Conservation (phyloP, 169 alveolate genomes). For the Amoebophrya sp. region DNA sequence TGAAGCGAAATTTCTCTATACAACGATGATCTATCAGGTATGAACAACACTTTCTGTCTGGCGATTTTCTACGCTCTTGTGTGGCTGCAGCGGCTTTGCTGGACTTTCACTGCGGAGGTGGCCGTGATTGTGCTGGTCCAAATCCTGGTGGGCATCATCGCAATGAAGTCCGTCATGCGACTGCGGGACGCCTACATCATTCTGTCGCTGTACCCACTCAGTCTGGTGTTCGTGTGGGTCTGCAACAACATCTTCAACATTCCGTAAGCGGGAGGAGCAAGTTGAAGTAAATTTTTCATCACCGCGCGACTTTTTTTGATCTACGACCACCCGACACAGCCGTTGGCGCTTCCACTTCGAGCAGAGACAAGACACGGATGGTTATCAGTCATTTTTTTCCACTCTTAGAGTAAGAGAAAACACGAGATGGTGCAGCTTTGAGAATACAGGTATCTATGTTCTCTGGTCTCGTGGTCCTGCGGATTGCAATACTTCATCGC, state of each 20-base stretch:
- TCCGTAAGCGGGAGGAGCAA: too few relatives aligned
- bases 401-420: too few relatives aligned
- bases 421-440: too few relatives aligned
- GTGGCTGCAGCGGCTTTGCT: constrained; percentile 38
- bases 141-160: not conserved
- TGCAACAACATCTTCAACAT: not conserved
- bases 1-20: not conserved
- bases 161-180: not conserved
- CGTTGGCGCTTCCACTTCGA: too few relatives aligned
- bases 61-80: constrained; percentile 45
- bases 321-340: too few relatives aligned
- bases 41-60: constrained; percentile 52
- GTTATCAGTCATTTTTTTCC: too few relatives aligned
- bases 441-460: too few relatives aligned
- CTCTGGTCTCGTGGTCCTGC: too few relatives aligned
- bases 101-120: constrained; percentile 49
- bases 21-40: constrained; percentile 36
- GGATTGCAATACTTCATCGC: too few relatives aligned
- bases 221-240: not conserved
- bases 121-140: constrained; percentile 39
- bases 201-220: not conserved
- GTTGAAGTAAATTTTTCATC: too few relatives aligned
- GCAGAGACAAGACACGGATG: too few relatives aligned
- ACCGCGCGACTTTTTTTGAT: too few relatives aligned
- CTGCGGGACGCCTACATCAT: not conserved